Evolutionary conservation across 495 filamentous ascomycete species (phyloP), one percentile per base, ranked within the genome.

Genomic region (Amphirosellinia nigrospora): DNA sequence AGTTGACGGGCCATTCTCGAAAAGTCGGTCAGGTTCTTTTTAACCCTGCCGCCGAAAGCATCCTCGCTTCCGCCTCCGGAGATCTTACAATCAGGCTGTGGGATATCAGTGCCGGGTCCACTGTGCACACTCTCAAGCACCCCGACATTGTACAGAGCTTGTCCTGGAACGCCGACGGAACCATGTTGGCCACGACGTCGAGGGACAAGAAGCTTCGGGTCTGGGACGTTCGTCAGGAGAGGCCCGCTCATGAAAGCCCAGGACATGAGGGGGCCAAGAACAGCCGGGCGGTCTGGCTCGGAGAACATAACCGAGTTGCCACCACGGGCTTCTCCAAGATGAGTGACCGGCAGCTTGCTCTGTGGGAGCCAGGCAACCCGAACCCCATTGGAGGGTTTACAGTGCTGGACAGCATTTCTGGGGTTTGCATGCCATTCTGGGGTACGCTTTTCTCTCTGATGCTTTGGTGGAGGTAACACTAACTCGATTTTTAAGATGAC

Each of bases 381-480:
- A 91, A 94, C 71, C 96, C 96, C 21, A 89, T 98, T 74, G 94
- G 92, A 38, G 94, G 93, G 4, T 97, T 97, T 81, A 88, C 88
- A 75, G 90, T 89, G 55, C 84, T 99, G 56, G 96, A 98, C 79
- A 93, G 93, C 32, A 97, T 97, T 71, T 98, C 95, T 21, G 96
- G 96, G 74, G 94, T 99, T 55, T 97, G 93, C 85, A 98, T 99
- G 93, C 96, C 96, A 7, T 99, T 99, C 88, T 99, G 96, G 96
- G 96, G 85, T 87, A 80, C 73, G 79, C 59, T 71, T 15, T 0
- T 19, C 34, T 21, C 21, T 10, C 26, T 6, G 28, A 2, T 0
- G 13, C 30, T n/a, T 1, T 50, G 60, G 41, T 68, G 1, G 53
- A 39, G 16, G 9, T 26, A 52, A 61, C 30, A 45, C 82, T 84